A percentile compares a stretch with the other conserved stretches of the same genome.
Evolutionary conservation across 305 asterid genomes (phyloP).

Genomic region (Fraxinus velutina): DNA sequence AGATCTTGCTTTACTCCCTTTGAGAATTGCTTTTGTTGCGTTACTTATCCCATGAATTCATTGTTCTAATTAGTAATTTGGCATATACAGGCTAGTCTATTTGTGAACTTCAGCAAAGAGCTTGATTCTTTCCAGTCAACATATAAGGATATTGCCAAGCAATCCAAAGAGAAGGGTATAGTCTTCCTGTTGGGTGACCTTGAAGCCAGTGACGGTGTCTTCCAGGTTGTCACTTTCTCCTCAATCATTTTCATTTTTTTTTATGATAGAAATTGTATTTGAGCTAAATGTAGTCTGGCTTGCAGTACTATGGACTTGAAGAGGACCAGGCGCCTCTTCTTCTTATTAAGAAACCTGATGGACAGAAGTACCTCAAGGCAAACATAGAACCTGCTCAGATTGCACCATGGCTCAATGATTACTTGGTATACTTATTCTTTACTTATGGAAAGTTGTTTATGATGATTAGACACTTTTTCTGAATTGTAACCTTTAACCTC

Average conservation of each 20-base stretch:
- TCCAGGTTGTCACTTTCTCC: constrained; percentile 45
- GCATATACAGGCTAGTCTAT: constrained; percentile 60
- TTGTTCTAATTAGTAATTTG: constrained; percentile 8
- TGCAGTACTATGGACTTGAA: constrained; percentile 74
- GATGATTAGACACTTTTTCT: not conserved
- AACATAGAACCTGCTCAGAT: constrained; percentile 56
- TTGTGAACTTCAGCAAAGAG: constrained; percentile 64
- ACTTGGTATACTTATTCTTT: constrained; percentile 40
- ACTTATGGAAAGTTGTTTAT: not conserved
- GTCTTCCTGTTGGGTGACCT: constrained; percentile 71
- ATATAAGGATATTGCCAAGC: constrained; percentile 58
- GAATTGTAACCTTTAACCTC: not conserved
- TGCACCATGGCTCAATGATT: constrained; percentile 62
- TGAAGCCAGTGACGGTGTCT: constrained; percentile 53
- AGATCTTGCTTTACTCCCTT: not conserved
- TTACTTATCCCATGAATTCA: not conserved
- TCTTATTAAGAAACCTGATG: constrained; percentile 43
- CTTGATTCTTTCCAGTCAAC: constrained; percentile 49
- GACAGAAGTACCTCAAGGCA: constrained; percentile 52
- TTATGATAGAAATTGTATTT: not conserved
- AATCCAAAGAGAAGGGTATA: constrained; percentile 59
- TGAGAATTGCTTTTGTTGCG: not conserved
- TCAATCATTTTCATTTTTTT: not conserved
- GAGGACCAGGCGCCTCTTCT: constrained; percentile 63
- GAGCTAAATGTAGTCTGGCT: constrained; percentile 22